These are phyloP conservation scores for Fusarium sp. DNA, from an alignment of 2,329 filamentous ascomycete species.

Conservation along the genomic window DNA sequence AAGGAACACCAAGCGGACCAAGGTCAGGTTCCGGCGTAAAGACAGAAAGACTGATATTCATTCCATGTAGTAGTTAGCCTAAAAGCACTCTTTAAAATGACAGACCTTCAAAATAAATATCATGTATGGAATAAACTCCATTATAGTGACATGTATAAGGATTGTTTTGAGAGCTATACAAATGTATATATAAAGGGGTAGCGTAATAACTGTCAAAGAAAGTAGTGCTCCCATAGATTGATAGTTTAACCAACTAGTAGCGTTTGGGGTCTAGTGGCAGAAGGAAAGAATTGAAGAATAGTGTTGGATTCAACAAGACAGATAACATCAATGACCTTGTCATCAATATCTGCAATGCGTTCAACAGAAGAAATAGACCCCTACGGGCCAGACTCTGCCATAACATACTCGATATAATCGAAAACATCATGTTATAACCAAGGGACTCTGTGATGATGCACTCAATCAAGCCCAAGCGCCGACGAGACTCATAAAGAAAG, in stretches of 20 bases:
- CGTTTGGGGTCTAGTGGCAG: neutral
- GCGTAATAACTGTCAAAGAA: constrained; percentile 6
- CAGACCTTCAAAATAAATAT: neutral
- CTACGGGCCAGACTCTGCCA: neutral
- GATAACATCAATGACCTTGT: neutral
- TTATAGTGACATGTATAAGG: neutral
- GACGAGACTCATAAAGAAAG: constrained; percentile 71
- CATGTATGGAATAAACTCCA: neutral
- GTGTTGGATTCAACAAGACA: neutral
- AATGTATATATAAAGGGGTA: neutral
- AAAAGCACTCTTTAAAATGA: neutral
- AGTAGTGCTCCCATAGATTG: neutral
- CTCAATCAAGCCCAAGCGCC: constrained; percentile 68
- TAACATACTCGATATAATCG: neutral
- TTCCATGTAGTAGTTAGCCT: too few relatives aligned
- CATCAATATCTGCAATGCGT: neutral
- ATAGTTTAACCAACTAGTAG: neutral
- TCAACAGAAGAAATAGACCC: neutral
- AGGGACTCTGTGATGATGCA: neutral
- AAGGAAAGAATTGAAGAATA: neutral
- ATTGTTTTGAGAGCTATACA: neutral
- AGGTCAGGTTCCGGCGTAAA: too few relatives aligned
- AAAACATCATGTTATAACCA: neutral
- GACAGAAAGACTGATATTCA: too few relatives aligned
- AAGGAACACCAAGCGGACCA: too few relatives aligned